Percentiles rank a stretch among this genome's conserved stretches.
These are phyloP conservation scores for Malus asiatica DNA, from an alignment of 306 rosid genomes.

Conservation along the genomic window DNA sequence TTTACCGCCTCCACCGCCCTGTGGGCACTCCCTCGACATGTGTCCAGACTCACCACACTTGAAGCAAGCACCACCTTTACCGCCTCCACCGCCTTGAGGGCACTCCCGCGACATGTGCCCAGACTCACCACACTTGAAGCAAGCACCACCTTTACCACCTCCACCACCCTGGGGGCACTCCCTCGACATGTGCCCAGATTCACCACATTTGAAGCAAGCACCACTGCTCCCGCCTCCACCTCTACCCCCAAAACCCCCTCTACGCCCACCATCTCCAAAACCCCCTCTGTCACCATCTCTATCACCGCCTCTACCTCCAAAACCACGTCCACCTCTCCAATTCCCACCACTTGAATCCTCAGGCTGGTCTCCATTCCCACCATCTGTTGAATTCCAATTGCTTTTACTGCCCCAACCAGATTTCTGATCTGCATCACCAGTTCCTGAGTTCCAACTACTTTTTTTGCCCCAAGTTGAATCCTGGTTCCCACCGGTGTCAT, in stretches of 20 bases:
- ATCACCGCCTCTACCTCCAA: conserved; percentile 26
- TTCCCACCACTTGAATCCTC: conserved; percentile 20
- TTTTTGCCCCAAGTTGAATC: conserved; percentile 27
- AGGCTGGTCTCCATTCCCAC: conserved; percentile 25
- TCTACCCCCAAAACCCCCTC: conserved; percentile 67
- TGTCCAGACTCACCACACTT: too few species aligned
- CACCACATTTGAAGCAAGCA: background rate
- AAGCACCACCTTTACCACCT: background rate
- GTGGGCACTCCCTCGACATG: too few species aligned
- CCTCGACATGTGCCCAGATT: background rate
- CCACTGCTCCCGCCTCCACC: conserved; percentile 7
- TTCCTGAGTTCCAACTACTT: background rate
- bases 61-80: background rate
- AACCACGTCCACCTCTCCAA: conserved; percentile 26
- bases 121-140: background rate
- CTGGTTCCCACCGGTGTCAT: conserved; percentile 21
- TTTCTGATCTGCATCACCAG: background rate
- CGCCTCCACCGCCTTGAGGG: background rate
- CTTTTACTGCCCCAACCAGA: conserved; percentile 25
- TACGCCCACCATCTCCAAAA: conserved; percentile 25
- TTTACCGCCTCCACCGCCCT: background rate
- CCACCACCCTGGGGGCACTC: background rate
- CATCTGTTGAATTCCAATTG: conserved; percentile 18
- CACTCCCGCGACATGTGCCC: background rate
- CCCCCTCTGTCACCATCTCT: conserved; percentile 18